Base-by-base conservation (phyloP, 176 grass and related monocot species). In the Oryza nivara region DNA sequence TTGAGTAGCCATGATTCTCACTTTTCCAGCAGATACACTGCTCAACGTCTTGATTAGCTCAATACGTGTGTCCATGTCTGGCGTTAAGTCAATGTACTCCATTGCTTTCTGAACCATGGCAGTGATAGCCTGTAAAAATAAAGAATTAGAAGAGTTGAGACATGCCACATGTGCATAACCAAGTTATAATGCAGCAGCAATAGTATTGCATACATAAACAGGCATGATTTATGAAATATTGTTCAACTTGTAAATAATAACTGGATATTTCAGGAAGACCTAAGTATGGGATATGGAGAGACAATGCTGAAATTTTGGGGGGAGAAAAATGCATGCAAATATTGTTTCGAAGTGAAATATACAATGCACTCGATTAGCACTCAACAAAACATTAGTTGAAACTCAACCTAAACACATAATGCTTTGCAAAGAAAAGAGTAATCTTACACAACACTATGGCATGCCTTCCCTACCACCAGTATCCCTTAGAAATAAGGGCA, bases 31-130 rank as follows among this genome's bases (percentile, higher is more conserved):
- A 87, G 96, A 93, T 7, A 98, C 91, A 9, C 88, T 96, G 80
- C 92, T 98, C 67, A 95, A 80, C 74, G 93, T 94, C 69, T 96
- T 93, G 91, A 98, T 98, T 65, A 98, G 88, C 61, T 98, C 96
- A 67, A 94, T 83, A 44, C 93, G 89, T 17, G 96, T 83, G 25
- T 98, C 93, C 69, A 92, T 79, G 64, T 98, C 96, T 78, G 93
- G 91, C 12, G 96, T 90, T 67, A 94, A 85, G 8, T 96, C 96
- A 87, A 98, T 98, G 61, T 98, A 98, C 54, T 94, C 89, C 96
- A 98, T 98, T 26, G 96, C 93, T 85, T 96, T 93, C 64, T 94
- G 91, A 34, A 98, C 96, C 83, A 98, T 93, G 38, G 91, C 91
- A 41, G 91, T 94, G 54, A 95, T 94, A 26, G 96, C 96, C 96